Evolutionary conservation across 2,329 filamentous ascomycete species (phyloP), one percentile per base, ranked within the genome.

Genomic region (Fusarium anthophilum): DNA sequence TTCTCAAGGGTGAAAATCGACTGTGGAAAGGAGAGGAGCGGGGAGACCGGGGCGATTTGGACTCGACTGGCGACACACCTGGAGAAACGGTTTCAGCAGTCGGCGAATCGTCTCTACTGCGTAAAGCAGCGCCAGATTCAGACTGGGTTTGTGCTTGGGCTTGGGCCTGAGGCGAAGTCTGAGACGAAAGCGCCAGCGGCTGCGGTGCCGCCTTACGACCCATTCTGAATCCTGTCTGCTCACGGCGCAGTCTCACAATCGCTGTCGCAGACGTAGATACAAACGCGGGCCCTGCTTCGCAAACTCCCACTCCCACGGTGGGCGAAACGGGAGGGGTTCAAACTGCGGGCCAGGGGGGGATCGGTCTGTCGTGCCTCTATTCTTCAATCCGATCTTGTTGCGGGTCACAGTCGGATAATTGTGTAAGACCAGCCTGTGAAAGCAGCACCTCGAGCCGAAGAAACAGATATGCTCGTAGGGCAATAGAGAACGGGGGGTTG

Each of bases 161-260:
- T 58, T 63, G 70, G 60, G 59, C 35, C 63, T 67, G 69, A 69
- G 57, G 61, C 57, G 64, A 69, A 55, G 58, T 75, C 69, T 74
- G 72, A 75, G 72, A 75, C 69, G 72, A 54, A 66, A 90, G 84
- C 80, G 85, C 82, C 82, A 90, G 85, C 82, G 88, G 88, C 84
- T 89, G 86, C 75, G 88, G 88, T 82, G 85, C 87, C 79, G 86
- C 83, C 82, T 89, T 90, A 81, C 88, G 88, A 83, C 85, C 87
- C 88, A 90, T 90, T 71, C 66, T 69, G 66, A 74, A 75, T 76
- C 74, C 75, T 77, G 72, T 69, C 71, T 76, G 72, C 66, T 77
- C 72, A 76, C 69, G 73, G 69, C 72, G 65, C 72, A 75, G 72
- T 75, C 69, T 75, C 61, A 66, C 70, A 63, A 72, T 70, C 64